Evolutionary conservation across 352 stramenopile species (phyloP).

Genomic region (Pseudoperonospora humuli): DNA sequence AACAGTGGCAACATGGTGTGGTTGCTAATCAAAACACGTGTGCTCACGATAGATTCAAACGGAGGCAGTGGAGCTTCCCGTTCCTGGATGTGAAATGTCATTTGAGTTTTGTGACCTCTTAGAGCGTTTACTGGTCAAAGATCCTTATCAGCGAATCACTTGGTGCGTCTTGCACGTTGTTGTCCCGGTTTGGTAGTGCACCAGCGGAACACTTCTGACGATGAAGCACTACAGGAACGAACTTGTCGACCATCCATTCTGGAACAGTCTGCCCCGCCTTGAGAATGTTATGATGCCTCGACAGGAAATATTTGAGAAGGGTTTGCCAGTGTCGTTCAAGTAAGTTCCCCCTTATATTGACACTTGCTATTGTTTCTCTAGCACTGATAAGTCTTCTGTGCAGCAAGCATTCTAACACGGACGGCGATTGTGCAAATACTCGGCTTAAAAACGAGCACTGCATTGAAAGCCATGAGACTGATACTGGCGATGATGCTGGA

Average conservation of each 20-base stretch:
- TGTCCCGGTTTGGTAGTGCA: neutral
- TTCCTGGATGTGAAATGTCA: slow-evolving; percentile 43
- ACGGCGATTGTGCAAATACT: slow-evolving; percentile 1
- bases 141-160: slow-evolving; percentile 62
- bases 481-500: neutral
- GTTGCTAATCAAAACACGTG: neutral
- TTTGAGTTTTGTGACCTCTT: slow-evolving; percentile 52
- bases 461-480: neutral
- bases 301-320: slow-evolving; percentile 53
- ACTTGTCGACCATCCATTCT: slow-evolving; percentile 66
- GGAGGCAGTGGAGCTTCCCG: slow-evolving; percentile 35
- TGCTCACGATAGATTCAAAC: slow-evolving; percentile 53
- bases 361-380: neutral
- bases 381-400: neutral
- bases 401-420: neutral
- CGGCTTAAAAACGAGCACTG: neutral
- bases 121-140: slow-evolving; percentile 48
- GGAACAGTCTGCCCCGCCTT: slow-evolving; percentile 26
- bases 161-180: slow-evolving; percentile 38
- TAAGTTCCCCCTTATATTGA: slow-evolving; percentile 4
- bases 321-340: neutral
- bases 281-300: slow-evolving; percentile 34
- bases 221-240: slow-evolving; percentile 37
- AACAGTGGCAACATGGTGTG: neutral
- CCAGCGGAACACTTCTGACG: slow-evolving; percentile 1